phyloP scores from a whole-genome alignment of 257 asterid species.

The Solanum sejunctum region DNA sequence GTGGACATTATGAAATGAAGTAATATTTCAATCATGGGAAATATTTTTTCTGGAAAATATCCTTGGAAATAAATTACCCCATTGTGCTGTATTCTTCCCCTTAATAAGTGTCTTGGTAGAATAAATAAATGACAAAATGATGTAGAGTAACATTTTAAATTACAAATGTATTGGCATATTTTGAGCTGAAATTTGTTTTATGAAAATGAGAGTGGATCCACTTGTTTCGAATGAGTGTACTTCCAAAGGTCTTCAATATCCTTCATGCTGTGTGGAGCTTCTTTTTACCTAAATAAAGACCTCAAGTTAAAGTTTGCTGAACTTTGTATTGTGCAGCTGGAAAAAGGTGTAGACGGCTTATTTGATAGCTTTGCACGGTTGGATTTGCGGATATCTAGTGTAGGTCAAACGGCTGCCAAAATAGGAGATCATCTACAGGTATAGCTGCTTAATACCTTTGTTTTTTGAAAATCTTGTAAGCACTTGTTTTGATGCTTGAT shows the following conservation, averaged over 20 bases:
- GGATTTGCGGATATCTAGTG: conserved; percentile 96
- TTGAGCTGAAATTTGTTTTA: not conserved
- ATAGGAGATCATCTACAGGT: conserved; percentile 99
- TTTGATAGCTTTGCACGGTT: conserved; percentile 88
- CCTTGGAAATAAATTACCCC: not conserved
- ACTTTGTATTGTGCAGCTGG: conserved; percentile 50
- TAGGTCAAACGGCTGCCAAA: conserved; percentile 99
- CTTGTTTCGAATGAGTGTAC: not conserved
- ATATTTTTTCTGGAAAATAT: not conserved
- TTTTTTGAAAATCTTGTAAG: not conserved
- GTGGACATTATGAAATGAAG: not conserved
- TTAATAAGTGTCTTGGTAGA: not conserved
- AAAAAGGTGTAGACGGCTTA: conserved; percentile 96
- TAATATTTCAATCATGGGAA: not conserved
- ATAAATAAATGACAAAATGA: not conserved
- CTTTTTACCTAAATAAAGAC: not conserved
- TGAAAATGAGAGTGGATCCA: not conserved
- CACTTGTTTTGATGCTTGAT: not conserved
- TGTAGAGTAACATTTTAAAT: not conserved
- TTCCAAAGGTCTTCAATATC: not conserved
- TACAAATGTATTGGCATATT: not conserved
- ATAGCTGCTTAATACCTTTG: not conserved
- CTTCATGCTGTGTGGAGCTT: not conserved
- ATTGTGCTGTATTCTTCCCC: not conserved
- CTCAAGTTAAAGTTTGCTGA: not conserved